Evolutionary conservation across 2,329 filamentous ascomycete species (phyloP).

Genomic region (Alternaria dauci): DNA sequence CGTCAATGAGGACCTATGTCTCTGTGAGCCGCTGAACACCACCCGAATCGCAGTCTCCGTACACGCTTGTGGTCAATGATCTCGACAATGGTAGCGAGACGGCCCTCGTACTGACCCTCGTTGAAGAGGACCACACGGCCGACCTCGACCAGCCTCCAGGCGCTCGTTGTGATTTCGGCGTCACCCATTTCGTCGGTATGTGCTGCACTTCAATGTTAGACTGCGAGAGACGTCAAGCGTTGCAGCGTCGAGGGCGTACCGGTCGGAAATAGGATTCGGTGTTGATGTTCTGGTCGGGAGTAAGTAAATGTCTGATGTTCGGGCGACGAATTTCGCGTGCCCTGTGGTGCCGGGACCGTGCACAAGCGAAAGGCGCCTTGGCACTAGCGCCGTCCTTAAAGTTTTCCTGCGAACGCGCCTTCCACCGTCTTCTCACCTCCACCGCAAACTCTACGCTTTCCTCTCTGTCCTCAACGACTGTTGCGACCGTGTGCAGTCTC

Average conservation of each 20-base stretch:
- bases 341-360: constrained; percentile 13
- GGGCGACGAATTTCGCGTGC: constrained; percentile 24
- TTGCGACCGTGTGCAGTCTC: not conserved
- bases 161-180: constrained; percentile 58
- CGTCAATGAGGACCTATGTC: constrained; percentile 89
- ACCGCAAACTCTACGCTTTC: not conserved
- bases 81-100: constrained; percentile 94
- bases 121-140: constrained; percentile 96
- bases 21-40: constrained; percentile 42
- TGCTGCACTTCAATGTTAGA: constrained; percentile 44
- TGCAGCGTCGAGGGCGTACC: constrained; percentile 46
- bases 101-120: constrained; percentile 80
- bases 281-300: constrained; percentile 42
- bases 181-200: constrained; percentile 57
- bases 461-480: constrained; percentile 8
- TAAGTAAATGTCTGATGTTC: constrained; percentile 27
- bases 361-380: constrained; percentile 22
- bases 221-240: constrained; percentile 26
- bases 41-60: constrained; percentile 62
- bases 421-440: constrained; percentile 4
- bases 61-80: constrained; percentile 99
- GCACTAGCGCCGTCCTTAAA: constrained; percentile 20
- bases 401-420: constrained; percentile 25
- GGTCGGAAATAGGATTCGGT: constrained; percentile 50
- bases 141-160: constrained; percentile 93